Evolutionary conservation across 805 yeast species (phyloP), one percentile per base, ranked within the genome.

Genomic region (Pichia gijzeniarum): DNA sequence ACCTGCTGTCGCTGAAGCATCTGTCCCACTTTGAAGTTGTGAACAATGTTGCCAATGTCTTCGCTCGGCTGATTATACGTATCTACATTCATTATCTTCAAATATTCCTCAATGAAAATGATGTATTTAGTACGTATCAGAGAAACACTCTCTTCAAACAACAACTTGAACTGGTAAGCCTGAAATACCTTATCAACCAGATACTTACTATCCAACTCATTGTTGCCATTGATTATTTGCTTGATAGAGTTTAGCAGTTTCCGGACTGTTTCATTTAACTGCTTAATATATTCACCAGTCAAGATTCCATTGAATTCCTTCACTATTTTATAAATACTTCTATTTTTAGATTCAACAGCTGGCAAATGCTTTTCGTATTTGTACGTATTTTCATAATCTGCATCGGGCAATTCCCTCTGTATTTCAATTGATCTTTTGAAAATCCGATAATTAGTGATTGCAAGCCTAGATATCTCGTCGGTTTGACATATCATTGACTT

Each of bases 261-360:
- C 13, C 18, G 16, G 3, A 40, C 25, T 20, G 31, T 17, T 7
- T 4, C 4, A 2, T 45, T 41, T 5, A 35, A 31, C 7, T 22
- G 16, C 21, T 37, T 35, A 20, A 36, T 28, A n/a, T 19, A 40
- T 19, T 35, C 40, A 22, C 37, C 32, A 20, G 27, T 41, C 3
- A 36, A 18, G 20, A 45, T 40, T 21, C 32, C 17, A 6, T 25
- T 22, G 13, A 45, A 41, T 18, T 31, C 16, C 19, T 37, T 21
- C 5, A 45, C 21, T 10, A 45, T 10, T 1, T 47, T 41, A 16
- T 53, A 47, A 9, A 54, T 39, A 17, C 38, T 35, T 18, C 49
- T 44, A 22, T 53, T 53, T 46, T 58, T 55, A 5, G 33, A 20
- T 8, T 46, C 45, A 8, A 45, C 42, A 31, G 56, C 6, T 3